Evolutionary conservation across 495 filamentous ascomycete species (phyloP).

Genomic region (Xylaria scruposa): DNA sequence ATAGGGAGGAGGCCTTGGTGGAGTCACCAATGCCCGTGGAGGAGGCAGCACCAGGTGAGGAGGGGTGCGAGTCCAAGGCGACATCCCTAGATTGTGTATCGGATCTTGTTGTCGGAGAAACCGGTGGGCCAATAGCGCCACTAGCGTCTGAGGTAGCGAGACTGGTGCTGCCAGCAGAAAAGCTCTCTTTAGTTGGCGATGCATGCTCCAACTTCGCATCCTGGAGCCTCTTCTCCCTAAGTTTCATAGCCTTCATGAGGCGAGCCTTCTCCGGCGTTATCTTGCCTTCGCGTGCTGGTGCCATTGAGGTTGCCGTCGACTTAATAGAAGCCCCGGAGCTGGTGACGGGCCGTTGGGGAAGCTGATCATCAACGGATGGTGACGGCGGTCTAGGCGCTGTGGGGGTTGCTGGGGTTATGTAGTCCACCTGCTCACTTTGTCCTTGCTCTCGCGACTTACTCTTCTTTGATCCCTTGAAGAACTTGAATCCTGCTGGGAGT

Average conservation of each 20-base stretch:
- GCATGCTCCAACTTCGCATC: slow-evolving; percentile 39
- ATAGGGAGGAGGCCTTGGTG: slow-evolving; percentile 62
- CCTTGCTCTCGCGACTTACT: slow-evolving; percentile 41
- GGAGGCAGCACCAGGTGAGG: slow-evolving; percentile 53
- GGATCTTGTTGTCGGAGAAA: slow-evolving; percentile 35
- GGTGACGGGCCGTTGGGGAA: slow-evolving; percentile 52
- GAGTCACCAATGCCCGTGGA: slow-evolving; percentile 58
- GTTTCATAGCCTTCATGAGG: slow-evolving; percentile 90
- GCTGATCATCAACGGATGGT: slow-evolving; percentile 43
- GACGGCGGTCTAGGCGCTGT: slow-evolving; percentile 38
- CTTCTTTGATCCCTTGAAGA: slow-evolving; percentile 53
- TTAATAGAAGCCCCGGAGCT: slow-evolving; percentile 60
- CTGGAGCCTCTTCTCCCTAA: slow-evolving; percentile 79
- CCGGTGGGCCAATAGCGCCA: slow-evolving; percentile 46
- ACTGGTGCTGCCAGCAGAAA: slow-evolving; percentile 27
- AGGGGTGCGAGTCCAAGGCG: slow-evolving; percentile 56
- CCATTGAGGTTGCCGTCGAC: slow-evolving; percentile 47
- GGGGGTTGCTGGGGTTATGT: slow-evolving; percentile 25
- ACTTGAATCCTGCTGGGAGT: slow-evolving; percentile 63
- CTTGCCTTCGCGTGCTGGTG: slow-evolving; percentile 58
- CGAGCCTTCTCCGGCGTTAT: slow-evolving; percentile 90
- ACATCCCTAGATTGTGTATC: slow-evolving; percentile 47
- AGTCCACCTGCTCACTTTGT: slow-evolving; percentile 37
- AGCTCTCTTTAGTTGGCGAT: slow-evolving; percentile 17
- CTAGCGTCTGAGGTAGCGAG: slow-evolving; percentile 45